Evolutionary conservation across 768 basidiomycete genomes (phyloP).

Genomic region (Panus rudis): DNA sequence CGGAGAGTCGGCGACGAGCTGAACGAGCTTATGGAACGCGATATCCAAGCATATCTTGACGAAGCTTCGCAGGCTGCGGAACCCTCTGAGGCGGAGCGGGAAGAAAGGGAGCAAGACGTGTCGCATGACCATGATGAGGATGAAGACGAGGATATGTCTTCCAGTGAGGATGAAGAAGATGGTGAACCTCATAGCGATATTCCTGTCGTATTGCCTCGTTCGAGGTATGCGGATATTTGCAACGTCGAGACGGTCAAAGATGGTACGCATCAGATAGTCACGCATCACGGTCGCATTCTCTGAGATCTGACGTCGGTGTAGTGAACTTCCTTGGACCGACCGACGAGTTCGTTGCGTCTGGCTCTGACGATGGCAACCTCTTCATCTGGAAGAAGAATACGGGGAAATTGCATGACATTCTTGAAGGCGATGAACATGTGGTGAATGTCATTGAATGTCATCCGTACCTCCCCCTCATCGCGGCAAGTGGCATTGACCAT

Average conservation of each 20-base stretch:
- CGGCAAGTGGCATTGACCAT: constrained; percentile 80
- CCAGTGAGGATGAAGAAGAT: constrained; percentile 17
- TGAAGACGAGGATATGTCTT: constrained; percentile 18
- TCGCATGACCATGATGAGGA: constrained; percentile 27
- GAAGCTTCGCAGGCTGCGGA: too few species aligned
- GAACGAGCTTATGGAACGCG: constrained; percentile 25
- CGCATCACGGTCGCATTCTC: neutral
- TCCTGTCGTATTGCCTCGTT: constrained; percentile 56
- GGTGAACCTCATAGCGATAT: constrained; percentile 26
- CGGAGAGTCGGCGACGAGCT: too few species aligned
- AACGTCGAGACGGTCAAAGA: constrained; percentile 86
- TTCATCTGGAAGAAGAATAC: constrained; percentile 79
- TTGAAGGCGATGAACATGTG: constrained; percentile 75
- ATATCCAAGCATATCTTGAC: constrained; percentile 17
- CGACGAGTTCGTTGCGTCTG: constrained; percentile 75
- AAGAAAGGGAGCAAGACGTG: constrained; percentile 24
- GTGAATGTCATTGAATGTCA: constrained; percentile 88
- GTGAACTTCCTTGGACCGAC: constrained; percentile 79
- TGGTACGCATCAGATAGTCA: constrained; percentile 55
- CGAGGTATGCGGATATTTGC: constrained; percentile 58
- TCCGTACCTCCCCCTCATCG: constrained; percentile 70
- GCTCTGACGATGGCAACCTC: constrained; percentile 83
- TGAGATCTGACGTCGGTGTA: constrained; percentile 21
- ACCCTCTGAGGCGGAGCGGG: too few species aligned
- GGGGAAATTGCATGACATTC: constrained; percentile 61